phyloP scores from a whole-genome alignment of 2,329 filamentous ascomycete species.

The Balansia obtecta region DNA sequence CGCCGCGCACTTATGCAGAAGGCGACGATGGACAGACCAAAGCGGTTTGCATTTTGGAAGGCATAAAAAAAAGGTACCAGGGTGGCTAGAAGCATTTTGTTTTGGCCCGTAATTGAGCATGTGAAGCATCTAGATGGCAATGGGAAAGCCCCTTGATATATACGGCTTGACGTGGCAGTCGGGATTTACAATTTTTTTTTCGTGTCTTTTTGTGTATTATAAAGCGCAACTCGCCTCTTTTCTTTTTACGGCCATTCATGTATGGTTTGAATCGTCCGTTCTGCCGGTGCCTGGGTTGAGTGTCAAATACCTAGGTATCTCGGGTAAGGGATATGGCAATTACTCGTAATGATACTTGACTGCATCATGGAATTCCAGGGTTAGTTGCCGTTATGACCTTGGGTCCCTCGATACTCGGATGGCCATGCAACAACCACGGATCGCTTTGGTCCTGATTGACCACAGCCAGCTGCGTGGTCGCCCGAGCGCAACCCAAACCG shows the following conservation, averaged over 20 bases:
- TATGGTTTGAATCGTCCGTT: not conserved
- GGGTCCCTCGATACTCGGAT: too few species aligned
- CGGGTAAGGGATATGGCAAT: too few species aligned
- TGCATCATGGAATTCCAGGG: too few species aligned
- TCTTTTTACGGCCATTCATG: not conserved
- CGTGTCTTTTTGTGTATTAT: not conserved
- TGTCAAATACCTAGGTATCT: too few species aligned
- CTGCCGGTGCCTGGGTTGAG: too few species aligned
- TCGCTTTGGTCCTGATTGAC: too few species aligned
- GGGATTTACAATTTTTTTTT: not conserved
- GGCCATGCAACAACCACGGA: too few species aligned
- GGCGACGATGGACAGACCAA: constrained; percentile 22
- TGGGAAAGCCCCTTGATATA: not conserved
- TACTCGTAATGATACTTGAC: too few species aligned
- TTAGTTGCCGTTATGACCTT: too few species aligned
- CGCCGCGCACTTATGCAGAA: constrained; percentile 39
- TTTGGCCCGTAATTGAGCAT: not conserved
- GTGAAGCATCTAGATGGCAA: constrained; percentile 6
- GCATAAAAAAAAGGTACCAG: not conserved
- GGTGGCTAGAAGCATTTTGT: not conserved
- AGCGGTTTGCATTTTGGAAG: constrained; percentile 13
- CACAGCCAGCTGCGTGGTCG: too few species aligned
- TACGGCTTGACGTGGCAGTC: not conserved
- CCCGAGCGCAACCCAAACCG: too few species aligned
- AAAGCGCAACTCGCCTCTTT: not conserved